Percentiles rank a stretch among this genome's conserved stretches.
phyloP scores from a whole-genome alignment of 805 yeast genomes.

The Pichia membranifaciens region DNA sequence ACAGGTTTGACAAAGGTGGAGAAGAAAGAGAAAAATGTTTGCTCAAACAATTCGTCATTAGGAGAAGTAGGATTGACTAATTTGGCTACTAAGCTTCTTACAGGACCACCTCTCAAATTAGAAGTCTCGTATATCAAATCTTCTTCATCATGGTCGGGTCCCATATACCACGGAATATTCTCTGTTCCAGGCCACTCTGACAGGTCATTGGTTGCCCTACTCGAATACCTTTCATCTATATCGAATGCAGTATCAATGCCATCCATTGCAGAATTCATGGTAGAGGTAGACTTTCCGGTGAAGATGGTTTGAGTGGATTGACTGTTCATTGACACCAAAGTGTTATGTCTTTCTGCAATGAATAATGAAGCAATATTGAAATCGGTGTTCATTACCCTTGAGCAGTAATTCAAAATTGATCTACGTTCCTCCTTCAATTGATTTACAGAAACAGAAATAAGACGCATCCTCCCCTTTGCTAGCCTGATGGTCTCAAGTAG shows the following conservation, averaged over 20 bases:
- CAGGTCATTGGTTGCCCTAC: background rate
- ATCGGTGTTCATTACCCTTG: conserved; percentile 72
- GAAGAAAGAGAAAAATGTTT: conserved; percentile 69
- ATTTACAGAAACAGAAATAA: conserved; percentile 39
- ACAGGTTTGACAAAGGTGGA: conserved; percentile 64
- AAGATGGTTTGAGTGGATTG: conserved; percentile 28
- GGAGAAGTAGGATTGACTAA: conserved; percentile 66
- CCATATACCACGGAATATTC: conserved; percentile 59
- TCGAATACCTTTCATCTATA: conserved; percentile 22
- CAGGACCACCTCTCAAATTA: conserved; percentile 82
- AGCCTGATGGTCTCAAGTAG: conserved; percentile 35
- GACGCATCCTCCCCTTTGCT: conserved; percentile 31
- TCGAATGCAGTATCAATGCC: conserved; percentile 18
- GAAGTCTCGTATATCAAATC: conserved; percentile 52
- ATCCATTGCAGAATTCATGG: conserved; percentile 11
- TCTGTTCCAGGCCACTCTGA: background rate
- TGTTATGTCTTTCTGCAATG: conserved; percentile 39
- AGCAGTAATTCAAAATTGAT: conserved; percentile 62
- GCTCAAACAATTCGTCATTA: conserved; percentile 55
- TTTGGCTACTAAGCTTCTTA: conserved; percentile 71
- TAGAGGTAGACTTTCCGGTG: conserved; percentile 22
- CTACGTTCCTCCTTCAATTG: conserved; percentile 68
- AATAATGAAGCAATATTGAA: conserved; percentile 52
- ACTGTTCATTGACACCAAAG: conserved; percentile 26
- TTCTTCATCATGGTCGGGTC: conserved; percentile 52